Percentiles rank a stretch among this genome's conserved stretches.
phyloP scores from a whole-genome alignment of 1,284 basidiomycete species.

The Leccinum insolens region DNA sequence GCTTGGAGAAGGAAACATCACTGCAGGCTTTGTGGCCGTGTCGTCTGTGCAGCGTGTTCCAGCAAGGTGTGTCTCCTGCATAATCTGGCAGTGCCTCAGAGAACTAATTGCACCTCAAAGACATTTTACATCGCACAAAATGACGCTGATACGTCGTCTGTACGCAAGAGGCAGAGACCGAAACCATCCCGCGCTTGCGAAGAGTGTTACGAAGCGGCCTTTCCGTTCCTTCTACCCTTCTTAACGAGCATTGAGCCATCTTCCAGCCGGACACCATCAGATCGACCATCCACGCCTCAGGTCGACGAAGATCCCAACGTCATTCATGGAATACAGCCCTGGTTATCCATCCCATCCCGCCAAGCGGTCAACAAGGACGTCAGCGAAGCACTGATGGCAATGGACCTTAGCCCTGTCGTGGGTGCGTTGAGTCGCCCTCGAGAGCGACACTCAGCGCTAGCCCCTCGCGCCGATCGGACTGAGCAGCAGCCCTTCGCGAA shows the following conservation, averaged over 20 bases:
- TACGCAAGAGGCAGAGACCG: constrained; percentile 49
- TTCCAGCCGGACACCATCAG: constrained; percentile 18
- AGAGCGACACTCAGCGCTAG: constrained; percentile 26
- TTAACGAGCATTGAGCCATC: constrained; percentile 18
- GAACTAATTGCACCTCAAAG: constrained; percentile 39
- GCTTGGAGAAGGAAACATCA: constrained; percentile 80
- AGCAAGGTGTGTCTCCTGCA: constrained; percentile 54
- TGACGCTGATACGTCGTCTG: constrained; percentile 31
- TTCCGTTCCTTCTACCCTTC: constrained; percentile 54
- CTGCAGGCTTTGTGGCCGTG: constrained; percentile 86
- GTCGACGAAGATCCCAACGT: constrained; percentile 13
- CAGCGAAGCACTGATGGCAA: constrained; percentile 43
- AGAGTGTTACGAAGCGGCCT: constrained; percentile 84
- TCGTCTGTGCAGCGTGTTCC: constrained; percentile 87
- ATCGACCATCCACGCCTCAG: constrained; percentile 26
- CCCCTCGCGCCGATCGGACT: constrained; percentile 31
- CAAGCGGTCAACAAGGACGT: constrained; percentile 23
- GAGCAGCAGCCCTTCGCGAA: constrained; percentile 13
- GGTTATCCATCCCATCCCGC: constrained; percentile 35
- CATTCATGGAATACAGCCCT: constrained; percentile 29
- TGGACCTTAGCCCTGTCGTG: constrained; percentile 30
- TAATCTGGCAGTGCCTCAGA: not conserved
- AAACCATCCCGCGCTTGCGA: constrained; percentile 83
- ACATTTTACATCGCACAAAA: constrained; percentile 77
- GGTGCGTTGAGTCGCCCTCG: constrained; percentile 27